Evolutionary conservation across 1,284 basidiomycete species (phyloP).

Genomic region (Malassezia psittaci): DNA sequence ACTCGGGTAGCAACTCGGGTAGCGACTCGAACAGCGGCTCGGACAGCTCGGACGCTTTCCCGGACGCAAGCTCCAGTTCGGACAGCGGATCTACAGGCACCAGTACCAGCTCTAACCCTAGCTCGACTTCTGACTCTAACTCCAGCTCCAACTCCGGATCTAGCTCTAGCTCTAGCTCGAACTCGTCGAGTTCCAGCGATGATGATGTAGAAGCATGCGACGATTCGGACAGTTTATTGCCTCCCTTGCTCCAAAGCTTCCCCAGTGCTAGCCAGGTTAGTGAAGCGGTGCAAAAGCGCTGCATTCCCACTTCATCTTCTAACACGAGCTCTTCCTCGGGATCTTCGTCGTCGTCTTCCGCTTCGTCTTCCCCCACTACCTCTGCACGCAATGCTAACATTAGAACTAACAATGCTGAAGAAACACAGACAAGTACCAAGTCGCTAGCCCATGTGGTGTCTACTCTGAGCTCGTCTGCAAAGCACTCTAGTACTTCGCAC

Average conservation of each 20-base stretch:
- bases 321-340: conserved; percentile 3
- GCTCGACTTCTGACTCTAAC: conserved; percentile 4
- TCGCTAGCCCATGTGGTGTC: neutral
- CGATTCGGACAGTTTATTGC: conserved; percentile 8
- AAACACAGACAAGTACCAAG: neutral
- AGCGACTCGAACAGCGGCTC: conserved; percentile 2
- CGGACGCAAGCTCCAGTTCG: conserved; percentile 5
- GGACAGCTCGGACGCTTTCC: conserved; percentile 1
- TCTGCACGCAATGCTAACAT: conserved; percentile 9
- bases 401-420: conserved; percentile 2
- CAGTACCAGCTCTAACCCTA: conserved; percentile 3
- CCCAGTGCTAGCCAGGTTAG: conserved; percentile 11
- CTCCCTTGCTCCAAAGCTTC: conserved; percentile 16
- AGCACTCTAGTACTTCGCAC: neutral
- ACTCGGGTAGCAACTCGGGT: neutral
- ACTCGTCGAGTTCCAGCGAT: conserved; percentile 4
- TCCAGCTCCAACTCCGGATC: conserved; percentile 5
- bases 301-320: conserved; percentile 14
- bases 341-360: conserved; percentile 2
- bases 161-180: neutral
- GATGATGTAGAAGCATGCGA: conserved; percentile 9
- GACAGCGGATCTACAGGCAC: conserved; percentile 6
- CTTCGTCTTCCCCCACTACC: conserved; percentile 2
- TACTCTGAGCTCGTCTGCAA: neutral
- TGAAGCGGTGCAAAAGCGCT: conserved; percentile 7